Conservation (phyloP, 768 basidiomycete genomes). For the Psilocybe subaeruginosa region DNA sequence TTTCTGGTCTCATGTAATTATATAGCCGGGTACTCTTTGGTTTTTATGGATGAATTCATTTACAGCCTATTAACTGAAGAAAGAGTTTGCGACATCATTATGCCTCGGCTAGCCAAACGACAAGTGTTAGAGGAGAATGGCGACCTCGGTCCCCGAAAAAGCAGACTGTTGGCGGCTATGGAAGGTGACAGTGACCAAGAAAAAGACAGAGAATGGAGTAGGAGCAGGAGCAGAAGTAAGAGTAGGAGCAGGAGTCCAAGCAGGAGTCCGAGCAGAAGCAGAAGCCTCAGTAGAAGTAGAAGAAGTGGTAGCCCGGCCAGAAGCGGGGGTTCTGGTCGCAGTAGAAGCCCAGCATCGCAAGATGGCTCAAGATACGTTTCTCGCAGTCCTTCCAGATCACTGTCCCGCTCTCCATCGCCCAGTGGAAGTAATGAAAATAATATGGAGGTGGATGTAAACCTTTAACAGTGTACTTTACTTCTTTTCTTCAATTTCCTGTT, state of each 20-base stretch:
- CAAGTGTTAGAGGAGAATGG: constrained; percentile 90
- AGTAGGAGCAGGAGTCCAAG: constrained; percentile 27
- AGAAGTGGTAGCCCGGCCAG: constrained; percentile 31
- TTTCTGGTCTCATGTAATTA: constrained; percentile 1
- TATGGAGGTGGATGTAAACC: constrained; percentile 36
- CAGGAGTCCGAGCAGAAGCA: constrained; percentile 9
- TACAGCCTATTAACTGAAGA: constrained; percentile 85
- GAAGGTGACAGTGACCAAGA: constrained; percentile 67
- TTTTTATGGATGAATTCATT: constrained; percentile 92
- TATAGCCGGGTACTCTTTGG: constrained; percentile 82
- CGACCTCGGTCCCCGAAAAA: constrained; percentile 84
- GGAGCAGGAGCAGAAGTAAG: constrained; percentile 32
- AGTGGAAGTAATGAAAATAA: constrained; percentile 48
- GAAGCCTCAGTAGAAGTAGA: constrained; percentile 17
- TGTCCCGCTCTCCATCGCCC: constrained; percentile 45
- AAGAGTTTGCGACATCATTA: constrained; percentile 93
- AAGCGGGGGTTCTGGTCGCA: constrained; percentile 6
- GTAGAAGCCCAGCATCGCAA: constrained; percentile 39
- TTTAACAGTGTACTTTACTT: constrained; percentile 32
- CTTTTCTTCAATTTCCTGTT: constrained; percentile 43
- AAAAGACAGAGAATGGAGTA: constrained; percentile 38
- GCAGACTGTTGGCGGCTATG: constrained; percentile 87
- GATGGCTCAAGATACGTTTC: constrained; percentile 64
- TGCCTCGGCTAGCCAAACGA: constrained; percentile 87
- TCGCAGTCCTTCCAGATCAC: constrained; percentile 62